Base-by-base conservation (phyloP, 257 asterid species). In the Lavandula angustifolia region DNA sequence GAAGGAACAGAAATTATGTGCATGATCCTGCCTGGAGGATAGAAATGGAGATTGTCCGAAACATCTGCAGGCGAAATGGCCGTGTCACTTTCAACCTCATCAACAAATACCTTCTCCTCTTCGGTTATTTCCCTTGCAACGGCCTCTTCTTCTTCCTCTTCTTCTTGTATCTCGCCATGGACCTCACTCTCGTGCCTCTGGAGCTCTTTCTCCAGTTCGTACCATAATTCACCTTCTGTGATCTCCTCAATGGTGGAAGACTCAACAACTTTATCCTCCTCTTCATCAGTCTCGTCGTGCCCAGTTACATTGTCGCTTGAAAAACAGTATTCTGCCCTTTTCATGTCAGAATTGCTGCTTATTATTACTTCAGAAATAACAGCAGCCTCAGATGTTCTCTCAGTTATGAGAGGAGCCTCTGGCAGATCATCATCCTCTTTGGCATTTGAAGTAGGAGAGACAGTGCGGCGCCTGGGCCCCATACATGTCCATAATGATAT, bases 1-100 rank as follows among this genome's bases (percentile, higher is more conserved):
- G 72, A 73, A 31, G 87, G 85, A 27, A 76, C 65, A 49, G 87
- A 73, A 46, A 91, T 80, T 9, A 91, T 86, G 57, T 91, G 98
- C 98, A 91, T 86, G 62, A 88, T 81, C 34, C 62, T 67, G 9
- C 98, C 98, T 0, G 98, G 96, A 38, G 98, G 98, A 47, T 84
- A 91, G 66, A 91, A 83, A 37, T 77, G 89, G 53, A 63, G 84
- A 55, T 80, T 81, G 31, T 91, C 95, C 3, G 79, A 83, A 64
- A 90, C 88, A 50, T 84, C 88, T 3, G 82, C 81, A 2, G 90
- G 74, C 4, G 95, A 84, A 33, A 85, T 75, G 4, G 89, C 83
- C 0, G 91, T 77, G 16, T 72, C 82, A 73, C 82, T 79, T 68
- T 85, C 97, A 17, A 79, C 86, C n/a, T 88, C 79, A 50, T 71